These are phyloP conservation scores for Globisporangium okanoganense DNA, from an alignment of 352 stramenopile species.

Conservation along the genomic window DNA sequence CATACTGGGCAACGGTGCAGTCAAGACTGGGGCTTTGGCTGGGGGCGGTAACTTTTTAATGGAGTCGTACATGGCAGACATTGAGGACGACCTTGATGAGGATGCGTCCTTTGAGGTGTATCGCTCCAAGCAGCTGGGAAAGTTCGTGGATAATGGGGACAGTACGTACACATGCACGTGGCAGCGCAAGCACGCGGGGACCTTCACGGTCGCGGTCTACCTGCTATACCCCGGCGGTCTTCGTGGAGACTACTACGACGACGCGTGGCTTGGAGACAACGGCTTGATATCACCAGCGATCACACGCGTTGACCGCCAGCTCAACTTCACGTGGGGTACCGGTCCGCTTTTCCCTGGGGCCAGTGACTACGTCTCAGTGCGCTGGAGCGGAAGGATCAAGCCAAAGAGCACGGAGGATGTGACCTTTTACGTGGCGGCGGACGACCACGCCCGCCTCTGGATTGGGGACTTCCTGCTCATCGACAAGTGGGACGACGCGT, in stretches of 20 bases:
- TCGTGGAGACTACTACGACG: constrained; percentile 59
- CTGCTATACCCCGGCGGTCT: constrained; percentile 57
- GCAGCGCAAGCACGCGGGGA: constrained; percentile 36
- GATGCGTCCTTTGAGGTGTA: constrained; percentile 12
- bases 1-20: constrained; percentile 34
- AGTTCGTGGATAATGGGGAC: constrained; percentile 24
- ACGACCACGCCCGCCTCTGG: constrained; percentile 63
- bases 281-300: constrained; percentile 16
- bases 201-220: constrained; percentile 52
- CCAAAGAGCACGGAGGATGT: constrained; percentile 29
- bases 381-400: constrained; percentile 69
- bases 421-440: constrained; percentile 40
- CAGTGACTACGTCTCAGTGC: constrained; percentile 52
- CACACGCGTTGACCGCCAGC: constrained; percentile 50
- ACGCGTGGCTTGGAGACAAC: constrained; percentile 48
- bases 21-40: constrained; percentile 14
- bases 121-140: constrained; percentile 18
- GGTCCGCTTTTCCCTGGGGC: constrained; percentile 42
- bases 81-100: constrained; percentile 13
- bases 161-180: constrained; percentile 46
- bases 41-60: constrained; percentile 29
- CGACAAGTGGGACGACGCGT: constrained; percentile 46
- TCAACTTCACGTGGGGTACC: constrained; percentile 74
- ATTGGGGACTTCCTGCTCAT: constrained; percentile 57
- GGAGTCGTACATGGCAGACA: constrained; percentile 34